Percentiles rank a stretch among this genome's conserved stretches.
Conservation (phyloP, 306 rosid species). For the Fagus sylvatica region DNA sequence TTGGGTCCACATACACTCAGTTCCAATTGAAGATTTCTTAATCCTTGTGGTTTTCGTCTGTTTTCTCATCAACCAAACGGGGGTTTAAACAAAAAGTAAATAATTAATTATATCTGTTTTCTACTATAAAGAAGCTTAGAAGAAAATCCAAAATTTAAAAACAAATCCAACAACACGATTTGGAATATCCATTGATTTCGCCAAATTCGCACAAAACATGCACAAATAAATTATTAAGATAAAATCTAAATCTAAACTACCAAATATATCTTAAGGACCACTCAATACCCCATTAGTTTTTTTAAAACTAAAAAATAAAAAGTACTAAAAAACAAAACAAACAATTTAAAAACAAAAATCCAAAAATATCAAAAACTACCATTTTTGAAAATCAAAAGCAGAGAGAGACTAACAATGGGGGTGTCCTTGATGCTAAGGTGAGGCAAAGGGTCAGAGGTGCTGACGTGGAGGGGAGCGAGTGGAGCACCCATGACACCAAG, state of each 20-base stretch:
- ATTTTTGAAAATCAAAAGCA: not conserved
- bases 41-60: not conserved
- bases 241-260: not conserved
- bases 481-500: slow-evolving; percentile 98
- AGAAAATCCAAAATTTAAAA: not conserved
- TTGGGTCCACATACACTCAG: no score
- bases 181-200: not conserved
- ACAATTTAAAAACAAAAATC: not conserved
- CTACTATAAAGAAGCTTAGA: not conserved
- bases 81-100: not conserved
- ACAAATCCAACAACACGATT: not conserved
- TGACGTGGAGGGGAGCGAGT: slow-evolving; percentile 84
- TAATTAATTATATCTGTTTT: not conserved
- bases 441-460: slow-evolving; percentile 76
- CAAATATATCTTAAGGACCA: not conserved
- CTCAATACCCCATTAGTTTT: not conserved
- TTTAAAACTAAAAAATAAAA: not conserved
- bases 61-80: slow-evolving; percentile 7
- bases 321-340: not conserved
- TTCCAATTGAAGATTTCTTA: not conserved
- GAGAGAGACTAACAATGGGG: slow-evolving; percentile 67
- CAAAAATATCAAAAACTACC: not conserved
- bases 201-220: slow-evolving; percentile 18
- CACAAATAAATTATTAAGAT: slow-evolving; percentile 1
- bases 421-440: slow-evolving; percentile 92